A percentile compares a stretch with the other conserved stretches of the same genome.
phyloP scores from a whole-genome alignment of 2,329 filamentous ascomycete genomes.

The Diplodia mutila region DNA sequence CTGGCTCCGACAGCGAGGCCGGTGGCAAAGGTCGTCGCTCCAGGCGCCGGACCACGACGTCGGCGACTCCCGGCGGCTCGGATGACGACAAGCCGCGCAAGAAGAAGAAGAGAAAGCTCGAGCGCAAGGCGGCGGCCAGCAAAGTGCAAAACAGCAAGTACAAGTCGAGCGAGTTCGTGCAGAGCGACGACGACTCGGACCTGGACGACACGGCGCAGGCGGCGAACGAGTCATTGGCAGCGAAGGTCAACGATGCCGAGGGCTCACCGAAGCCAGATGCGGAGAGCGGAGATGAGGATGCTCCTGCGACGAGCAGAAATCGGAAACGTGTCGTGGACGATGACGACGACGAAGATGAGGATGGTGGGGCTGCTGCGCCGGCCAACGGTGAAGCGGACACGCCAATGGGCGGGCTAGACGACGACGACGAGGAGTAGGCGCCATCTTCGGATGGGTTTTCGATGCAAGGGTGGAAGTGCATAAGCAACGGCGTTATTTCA shows the following conservation, averaged over 20 bases:
- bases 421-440: conserved; percentile 14
- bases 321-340: conserved; percentile 28
- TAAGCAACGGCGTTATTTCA: conserved; percentile 14
- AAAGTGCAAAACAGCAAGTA: conserved; percentile 62
- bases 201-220: conserved; percentile 1
- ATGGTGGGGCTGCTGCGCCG: conserved; percentile 1
- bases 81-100: conserved; percentile 64
- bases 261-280: conserved; percentile 28
- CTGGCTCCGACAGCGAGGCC: conserved; percentile 44
- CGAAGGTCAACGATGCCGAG: conserved; percentile 31
- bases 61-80: conserved; percentile 46
- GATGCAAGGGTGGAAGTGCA: conserved; percentile 11
- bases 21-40: conserved; percentile 36
- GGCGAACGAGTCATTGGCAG: conserved; percentile 26
- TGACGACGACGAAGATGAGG: conserved; percentile 29
- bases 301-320: conserved; percentile 18
- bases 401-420: conserved; percentile 10
- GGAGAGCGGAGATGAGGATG: conserved; percentile 25
- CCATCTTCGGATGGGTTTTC: neutral
- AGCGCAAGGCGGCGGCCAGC: conserved; percentile 50
- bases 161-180: conserved; percentile 84
- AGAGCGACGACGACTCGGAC: conserved; percentile 65
- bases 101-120: conserved; percentile 65
- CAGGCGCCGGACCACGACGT: conserved; percentile 39
- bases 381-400: conserved; percentile 24